These are phyloP conservation scores for Cordyceps cateniannulata DNA, from an alignment of 2,329 filamentous ascomycete genomes.

Conservation along the genomic window DNA sequence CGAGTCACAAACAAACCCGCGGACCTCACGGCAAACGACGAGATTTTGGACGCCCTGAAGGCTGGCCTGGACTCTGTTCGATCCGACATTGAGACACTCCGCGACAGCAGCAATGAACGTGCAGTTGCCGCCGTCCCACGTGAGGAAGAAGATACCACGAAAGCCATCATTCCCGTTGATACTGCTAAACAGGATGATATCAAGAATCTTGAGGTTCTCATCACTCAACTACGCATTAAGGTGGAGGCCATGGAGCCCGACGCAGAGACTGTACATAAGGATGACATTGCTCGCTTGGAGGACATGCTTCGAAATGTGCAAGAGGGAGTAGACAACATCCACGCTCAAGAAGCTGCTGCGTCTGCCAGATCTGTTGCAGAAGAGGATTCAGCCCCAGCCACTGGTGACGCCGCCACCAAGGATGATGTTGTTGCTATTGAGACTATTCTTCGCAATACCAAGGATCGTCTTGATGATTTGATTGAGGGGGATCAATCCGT, in stretches of 20 bases:
- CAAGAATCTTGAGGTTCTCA: conserved; percentile 76
- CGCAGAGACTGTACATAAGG: conserved; percentile 33
- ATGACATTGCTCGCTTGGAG: conserved; percentile 51
- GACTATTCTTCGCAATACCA: conserved; percentile 82
- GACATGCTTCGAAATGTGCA: conserved; percentile 44
- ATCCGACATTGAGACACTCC: conserved; percentile 68
- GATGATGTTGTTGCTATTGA: conserved; percentile 90
- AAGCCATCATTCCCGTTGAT: conserved; percentile 35
- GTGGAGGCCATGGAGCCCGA: conserved; percentile 52
- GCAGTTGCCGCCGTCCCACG: conserved; percentile 38
- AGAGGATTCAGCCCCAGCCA: conserved; percentile 12
- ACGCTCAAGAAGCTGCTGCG: conserved; percentile 23
- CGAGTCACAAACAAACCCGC: conserved; percentile 69
- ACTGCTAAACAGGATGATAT: conserved; percentile 64
- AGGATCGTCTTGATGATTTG: conserved; percentile 75
- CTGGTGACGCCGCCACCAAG: conserved; percentile 39
- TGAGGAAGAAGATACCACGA: conserved; percentile 18
- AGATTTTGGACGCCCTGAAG: conserved; percentile 83
- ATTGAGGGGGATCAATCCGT: conserved; percentile 68
- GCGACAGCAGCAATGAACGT: conserved; percentile 42
- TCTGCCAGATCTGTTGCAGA: conserved; percentile 16
- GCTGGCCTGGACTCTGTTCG: conserved; percentile 70
- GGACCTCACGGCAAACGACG: conserved; percentile 78
- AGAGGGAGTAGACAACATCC: conserved; percentile 40
- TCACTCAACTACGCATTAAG: conserved; percentile 77